Evolutionary conservation across 257 asterid genomes (phyloP), one percentile per base, ranked within the genome.

Genomic region (Solanum arcanum): DNA sequence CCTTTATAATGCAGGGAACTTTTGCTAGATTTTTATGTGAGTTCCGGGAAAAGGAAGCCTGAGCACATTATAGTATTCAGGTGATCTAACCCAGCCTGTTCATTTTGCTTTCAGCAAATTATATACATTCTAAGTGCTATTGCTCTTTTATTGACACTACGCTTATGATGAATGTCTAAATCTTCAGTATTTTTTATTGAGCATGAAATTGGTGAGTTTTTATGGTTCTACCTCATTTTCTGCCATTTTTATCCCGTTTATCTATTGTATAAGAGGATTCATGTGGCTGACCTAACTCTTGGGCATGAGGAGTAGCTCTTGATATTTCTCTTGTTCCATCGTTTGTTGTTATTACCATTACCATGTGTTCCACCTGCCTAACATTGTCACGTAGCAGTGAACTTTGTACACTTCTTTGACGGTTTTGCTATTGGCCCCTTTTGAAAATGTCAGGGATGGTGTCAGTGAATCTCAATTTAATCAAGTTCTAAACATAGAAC

Each of bases 401-500:
- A 80, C 68, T 46, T 80, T 5, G 44, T 80, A 18, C 27, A 10
- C 23, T 16, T 47, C 12, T 29, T 80, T 49, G 69, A 16, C 2
- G 20, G 42, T 20, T 47, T 49, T 47, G 29, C 85, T 80, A 29
- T 29, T 80, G 85, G 20, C 10, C 20, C 62, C 8, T 29, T 29
- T 29, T 29, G 29, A 3, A 47, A 47, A 80, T 90, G 62, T 47
- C 96, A 96, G 98, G 88, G 98, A 95, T 59, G 99, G 98, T 39
- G 98, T 96, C 33, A 95, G 99, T 64, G 99, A 96, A 41, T 93
- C 97, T 6, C 99, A 96, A 88, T 96, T 96, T 84, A 93, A 89
- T 64, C 99, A 96, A 90, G 98, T 96, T 33, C 90, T 96, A 90
- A 94, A 95, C 90, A 91, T 92, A 68, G 99, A 95, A 74, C 95